Evolutionary conservation across 192 early-diverging fungal species (phyloP), one percentile per base, ranked within the genome.

Genomic region (Helicostylum pulchrum): DNA sequence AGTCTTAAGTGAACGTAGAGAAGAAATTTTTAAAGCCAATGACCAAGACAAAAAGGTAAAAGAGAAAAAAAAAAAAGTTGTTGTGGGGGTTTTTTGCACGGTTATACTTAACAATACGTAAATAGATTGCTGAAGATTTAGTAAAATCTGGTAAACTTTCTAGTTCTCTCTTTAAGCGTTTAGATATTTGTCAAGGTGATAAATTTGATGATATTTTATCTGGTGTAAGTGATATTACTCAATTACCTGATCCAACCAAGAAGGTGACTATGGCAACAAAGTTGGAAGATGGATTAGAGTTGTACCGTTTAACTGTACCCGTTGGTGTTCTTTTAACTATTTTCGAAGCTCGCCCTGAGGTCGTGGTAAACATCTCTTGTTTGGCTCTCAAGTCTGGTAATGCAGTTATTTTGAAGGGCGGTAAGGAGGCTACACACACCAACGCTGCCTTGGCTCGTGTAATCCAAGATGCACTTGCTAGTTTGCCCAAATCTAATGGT

Each of bases 301-400:
- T 99, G 34, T 99, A 92, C 78, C 83, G 92, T 10, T 92, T 99
- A 6, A 87, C 86, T 0, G 92, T 90, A 53, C 95, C 97, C 34
- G 93, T 99, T 14, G 97, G 97, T 20, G 94, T 97, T 14, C 80
- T 96, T 31, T 78, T 99, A 76, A 94, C 96, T 48, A 99, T 99
- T 52, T 99, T 99, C 62, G 97, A 99, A 80, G 94, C 97, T 15
- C 86, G 97, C 20, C 97, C 97, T 26, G 97, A 99, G 76, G 97
- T 99, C 2, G 94, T 98, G 26, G 97, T 97, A 11, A 95, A 99
- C 64, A 98, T 99, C 64, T 91, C 94, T 1, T 88, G 89, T 9
- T 78, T 99, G 69, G 91, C 95, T 4, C 85, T 99, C 71, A 99
- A 99, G 74, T 97, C 95, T 26, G 90, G 90, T 57, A 99, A 99